phyloP scores from a whole-genome alignment of 2,329 filamentous ascomycete genomes.

The Gyromitra esculenta region DNA sequence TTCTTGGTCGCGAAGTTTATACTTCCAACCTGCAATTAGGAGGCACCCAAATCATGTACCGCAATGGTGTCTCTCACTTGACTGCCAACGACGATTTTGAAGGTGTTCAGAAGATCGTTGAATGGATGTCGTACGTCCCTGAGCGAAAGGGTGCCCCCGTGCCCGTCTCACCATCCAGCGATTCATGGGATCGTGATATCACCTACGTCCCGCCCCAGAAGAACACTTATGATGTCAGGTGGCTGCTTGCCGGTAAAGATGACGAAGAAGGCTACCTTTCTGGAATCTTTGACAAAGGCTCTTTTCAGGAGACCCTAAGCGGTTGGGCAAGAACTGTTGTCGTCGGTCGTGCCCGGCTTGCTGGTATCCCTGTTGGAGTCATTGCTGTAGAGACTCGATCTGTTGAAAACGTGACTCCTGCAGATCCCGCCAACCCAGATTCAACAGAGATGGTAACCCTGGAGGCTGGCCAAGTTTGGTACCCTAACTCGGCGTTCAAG shows the following conservation, averaged over 20 bases:
- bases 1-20: slow-evolving; percentile 97
- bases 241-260: slow-evolving; percentile 88
- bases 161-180: slow-evolving; percentile 85
- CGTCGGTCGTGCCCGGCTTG: slow-evolving; percentile 92
- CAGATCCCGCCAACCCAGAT: slow-evolving; percentile 96
- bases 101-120: slow-evolving; percentile 95
- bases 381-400: slow-evolving; percentile 96
- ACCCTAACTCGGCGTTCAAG: slow-evolving; percentile 99
- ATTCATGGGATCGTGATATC: slow-evolving; percentile 93
- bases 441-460: slow-evolving; percentile 95
- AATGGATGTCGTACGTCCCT: slow-evolving; percentile 97
- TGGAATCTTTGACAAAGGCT: slow-evolving; percentile 95
- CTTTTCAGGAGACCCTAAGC: slow-evolving; percentile 94
- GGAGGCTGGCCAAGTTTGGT: slow-evolving; percentile 99
- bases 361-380: slow-evolving; percentile 97
- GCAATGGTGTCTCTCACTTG: slow-evolving; percentile 99
- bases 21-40: slow-evolving; percentile 98
- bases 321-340: slow-evolving; percentile 98
- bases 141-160: slow-evolving; percentile 93
- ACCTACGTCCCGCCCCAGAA: slow-evolving; percentile 81
- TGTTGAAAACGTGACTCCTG: slow-evolving; percentile 95
- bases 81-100: slow-evolving; percentile 97
- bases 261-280: slow-evolving; percentile 85
- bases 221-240: slow-evolving; percentile 90
- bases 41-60: slow-evolving; percentile 99